Percentiles rank a stretch among this genome's conserved stretches.
phyloP scores from a whole-genome alignment of 2,329 filamentous ascomycete genomes.

The Lecanicillium sp. region DNA sequence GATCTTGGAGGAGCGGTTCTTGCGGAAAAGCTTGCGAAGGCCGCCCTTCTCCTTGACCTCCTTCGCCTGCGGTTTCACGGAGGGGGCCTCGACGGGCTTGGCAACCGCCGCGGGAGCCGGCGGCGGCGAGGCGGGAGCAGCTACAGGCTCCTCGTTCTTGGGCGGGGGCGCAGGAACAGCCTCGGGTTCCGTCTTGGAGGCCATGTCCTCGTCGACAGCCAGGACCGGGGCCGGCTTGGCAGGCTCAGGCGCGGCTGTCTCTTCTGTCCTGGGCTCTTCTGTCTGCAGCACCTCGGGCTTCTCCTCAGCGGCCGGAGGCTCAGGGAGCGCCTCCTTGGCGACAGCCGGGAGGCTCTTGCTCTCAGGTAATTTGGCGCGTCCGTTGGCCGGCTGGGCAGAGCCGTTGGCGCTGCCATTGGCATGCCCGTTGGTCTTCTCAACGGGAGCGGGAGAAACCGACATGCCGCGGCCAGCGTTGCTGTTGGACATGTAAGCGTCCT shows the following conservation, averaged over 20 bases:
- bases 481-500: slow-evolving; percentile 79
- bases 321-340: slow-evolving; percentile 1
- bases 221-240: background rate
- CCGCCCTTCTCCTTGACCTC: slow-evolving; percentile 43
- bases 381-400: slow-evolving; percentile 16
- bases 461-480: slow-evolving; percentile 63
- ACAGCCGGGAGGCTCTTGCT: too few species aligned
- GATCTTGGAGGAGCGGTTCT: slow-evolving; percentile 52
- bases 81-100: slow-evolving; percentile 8
- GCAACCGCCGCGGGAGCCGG: slow-evolving; percentile 25
- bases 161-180: slow-evolving; percentile 20
- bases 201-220: background rate
- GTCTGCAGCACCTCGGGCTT: background rate
- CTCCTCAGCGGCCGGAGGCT: background rate
- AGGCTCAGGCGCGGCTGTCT: background rate
- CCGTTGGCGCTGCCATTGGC: background rate
- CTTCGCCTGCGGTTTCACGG: slow-evolving; percentile 14
- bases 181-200: background rate
- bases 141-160: slow-evolving; percentile 15
- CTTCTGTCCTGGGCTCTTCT: background rate
- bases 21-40: slow-evolving; percentile 62
- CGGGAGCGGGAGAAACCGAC: slow-evolving; percentile 27
- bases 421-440: slow-evolving; percentile 27
- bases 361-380: slow-evolving; percentile 1
- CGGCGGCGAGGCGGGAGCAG: slow-evolving; percentile 25